phyloP scores from a whole-genome alignment of 2,329 filamentous ascomycete species.

The Cladosporium austrohemisphaericum region DNA sequence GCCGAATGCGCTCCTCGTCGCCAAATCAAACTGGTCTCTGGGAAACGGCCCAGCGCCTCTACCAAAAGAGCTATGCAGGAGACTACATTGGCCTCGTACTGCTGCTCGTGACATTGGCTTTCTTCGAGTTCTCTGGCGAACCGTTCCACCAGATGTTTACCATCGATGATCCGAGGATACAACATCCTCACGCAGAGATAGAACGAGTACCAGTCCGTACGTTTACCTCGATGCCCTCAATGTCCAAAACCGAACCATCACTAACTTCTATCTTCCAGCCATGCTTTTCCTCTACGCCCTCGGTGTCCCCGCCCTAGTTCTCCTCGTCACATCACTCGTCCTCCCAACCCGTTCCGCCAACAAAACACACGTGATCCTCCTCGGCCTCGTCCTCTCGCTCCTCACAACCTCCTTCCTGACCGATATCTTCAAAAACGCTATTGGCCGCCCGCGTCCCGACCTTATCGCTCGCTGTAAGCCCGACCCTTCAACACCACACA shows the following conservation, averaged over 20 bases:
- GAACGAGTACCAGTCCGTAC: slow-evolving; percentile 78
- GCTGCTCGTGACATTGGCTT: slow-evolving; percentile 64
- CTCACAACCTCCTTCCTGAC: slow-evolving; percentile 79
- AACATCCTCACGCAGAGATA: slow-evolving; percentile 77
- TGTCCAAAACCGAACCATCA: background rate
- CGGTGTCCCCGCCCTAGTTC: slow-evolving; percentile 63
- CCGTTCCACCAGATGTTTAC: slow-evolving; percentile 96
- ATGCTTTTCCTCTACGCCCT: slow-evolving; percentile 79
- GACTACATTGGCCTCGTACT: slow-evolving; percentile 79
- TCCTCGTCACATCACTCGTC: slow-evolving; percentile 63
- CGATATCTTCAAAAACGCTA: slow-evolving; percentile 84
- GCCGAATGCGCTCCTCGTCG: slow-evolving; percentile 12
- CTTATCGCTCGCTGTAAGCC: slow-evolving; percentile 85
- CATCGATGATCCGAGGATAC: slow-evolving; percentile 76
- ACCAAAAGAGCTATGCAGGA: slow-evolving; percentile 73
- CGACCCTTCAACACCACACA: slow-evolving; percentile 50
- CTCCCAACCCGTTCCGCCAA: slow-evolving; percentile 60
- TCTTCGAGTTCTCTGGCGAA: slow-evolving; percentile 62
- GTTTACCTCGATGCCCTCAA: slow-evolving; percentile 31
- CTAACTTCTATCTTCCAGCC: slow-evolving; percentile 35
- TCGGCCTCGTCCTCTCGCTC: slow-evolving; percentile 63
- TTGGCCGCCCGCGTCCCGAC: slow-evolving; percentile 80
- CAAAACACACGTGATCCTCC: slow-evolving; percentile 79
- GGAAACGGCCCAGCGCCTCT: slow-evolving; percentile 24
- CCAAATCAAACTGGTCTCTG: slow-evolving; percentile 16